Evolutionary conservation across 768 basidiomycete genomes (phyloP), one percentile per base, ranked within the genome.

Genomic region (Lentinula sp.): DNA sequence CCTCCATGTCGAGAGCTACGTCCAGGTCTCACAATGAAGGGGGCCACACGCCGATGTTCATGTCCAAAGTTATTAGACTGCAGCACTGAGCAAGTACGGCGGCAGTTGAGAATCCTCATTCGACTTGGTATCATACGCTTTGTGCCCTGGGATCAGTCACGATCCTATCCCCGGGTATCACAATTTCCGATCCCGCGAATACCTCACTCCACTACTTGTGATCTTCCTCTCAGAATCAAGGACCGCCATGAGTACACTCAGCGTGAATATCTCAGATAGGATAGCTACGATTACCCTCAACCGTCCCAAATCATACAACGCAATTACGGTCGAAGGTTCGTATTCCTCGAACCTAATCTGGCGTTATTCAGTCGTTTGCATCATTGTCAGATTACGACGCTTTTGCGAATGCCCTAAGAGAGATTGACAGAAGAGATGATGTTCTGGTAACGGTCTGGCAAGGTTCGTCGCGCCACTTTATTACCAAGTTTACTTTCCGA

Each of bases 211-310:
- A 15, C 32, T 23, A 15, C 15, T 9, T 52, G 18, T 35, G 0
- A 8, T 10, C 16, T 28, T 39, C 16, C 45, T 18, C 12, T 20
- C n/a, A 20, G 23, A 10, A 48, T 4, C 15, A n/a, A 15, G 16
- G 20, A 13, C 50, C 28, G 9, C 18, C 57, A 59, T 59, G 57
- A 80, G 77, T 63, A 76, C 76, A 18, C 68, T 86, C 39, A 74
- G 68, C 0, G 74, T 87, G 55, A 66, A 81, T 20, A 71, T 87
- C 61, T 77, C 78, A 28, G 75, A 81, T 57, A 77, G 80, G 33
- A 87, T 90, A 63, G 88, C 88, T 15, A 88, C 86, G 1, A 85
- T 90, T 59, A 86, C 86, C 3, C 73, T 90, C 52, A 83, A 86
- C 59, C 78, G 84, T 13, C 87, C 87, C 3, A 72, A 73, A 59